Conservation (phyloP, 225 moss, liverwort and hornwort genomes). For the Anthoceros angustus region DNA sequence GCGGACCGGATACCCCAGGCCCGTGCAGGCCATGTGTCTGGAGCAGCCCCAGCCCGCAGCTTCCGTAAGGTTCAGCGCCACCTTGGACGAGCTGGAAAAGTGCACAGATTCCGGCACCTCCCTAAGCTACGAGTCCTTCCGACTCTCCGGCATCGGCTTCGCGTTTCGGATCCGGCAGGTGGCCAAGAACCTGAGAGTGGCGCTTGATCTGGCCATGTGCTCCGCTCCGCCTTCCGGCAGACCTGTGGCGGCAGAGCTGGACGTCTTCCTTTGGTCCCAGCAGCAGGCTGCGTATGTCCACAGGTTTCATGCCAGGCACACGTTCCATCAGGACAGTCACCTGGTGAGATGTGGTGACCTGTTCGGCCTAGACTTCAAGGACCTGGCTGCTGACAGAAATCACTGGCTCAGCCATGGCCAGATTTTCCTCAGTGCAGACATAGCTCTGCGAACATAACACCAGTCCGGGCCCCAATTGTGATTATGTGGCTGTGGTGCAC, state of each 20-base stretch:
- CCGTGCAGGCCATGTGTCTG: constrained; percentile 7
- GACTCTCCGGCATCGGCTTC: constrained; percentile 5
- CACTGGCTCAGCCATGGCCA: constrained; percentile 9
- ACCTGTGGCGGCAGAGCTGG: constrained; percentile 8
- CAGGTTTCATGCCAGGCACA: constrained; percentile 11
- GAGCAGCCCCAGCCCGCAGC: constrained; percentile 9
- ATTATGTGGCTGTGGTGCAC: not conserved
- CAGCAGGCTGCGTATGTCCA: constrained; percentile 7
- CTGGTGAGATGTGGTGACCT: constrained; percentile 9
- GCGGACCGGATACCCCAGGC: constrained; percentile 8
- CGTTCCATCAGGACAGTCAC: constrained; percentile 7
- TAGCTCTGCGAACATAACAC: constrained; percentile 4
- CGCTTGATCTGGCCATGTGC: constrained; percentile 10
- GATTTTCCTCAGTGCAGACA: constrained; percentile 8
- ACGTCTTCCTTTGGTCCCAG: constrained; percentile 7
- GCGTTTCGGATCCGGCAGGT: constrained; percentile 10
- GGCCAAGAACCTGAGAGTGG: constrained; percentile 3
- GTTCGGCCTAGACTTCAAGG: constrained; percentile 9
- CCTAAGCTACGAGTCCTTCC: constrained; percentile 7
- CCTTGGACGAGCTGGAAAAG: constrained; percentile 8
- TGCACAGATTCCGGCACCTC: not conserved
- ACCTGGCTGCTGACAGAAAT: constrained; percentile 6
- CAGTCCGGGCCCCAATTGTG: not conserved
- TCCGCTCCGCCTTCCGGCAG: not conserved
- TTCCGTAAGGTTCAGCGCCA: constrained; percentile 6